These are phyloP conservation scores for Talaromyces verruculosus DNA, from an alignment of 2,329 filamentous ascomycete species.

Conservation along the genomic window DNA sequence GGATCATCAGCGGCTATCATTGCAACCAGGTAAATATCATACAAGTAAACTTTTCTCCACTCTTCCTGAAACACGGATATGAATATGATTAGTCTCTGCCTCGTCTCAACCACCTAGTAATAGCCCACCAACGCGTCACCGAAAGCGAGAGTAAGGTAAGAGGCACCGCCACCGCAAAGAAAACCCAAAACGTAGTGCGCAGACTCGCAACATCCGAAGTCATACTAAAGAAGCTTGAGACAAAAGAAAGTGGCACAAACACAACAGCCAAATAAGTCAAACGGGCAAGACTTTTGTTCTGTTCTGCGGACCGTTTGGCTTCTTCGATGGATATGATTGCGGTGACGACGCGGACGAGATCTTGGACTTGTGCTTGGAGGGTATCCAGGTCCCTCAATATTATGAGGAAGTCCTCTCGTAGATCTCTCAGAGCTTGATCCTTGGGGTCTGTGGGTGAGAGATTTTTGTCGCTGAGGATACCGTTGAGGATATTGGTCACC, in stretches of 20 bases:
- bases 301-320: slow-evolving; percentile 12
- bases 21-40: not conserved
- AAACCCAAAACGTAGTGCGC: slow-evolving; percentile 12
- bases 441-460: not conserved
- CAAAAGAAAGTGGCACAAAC: slow-evolving; percentile 12
- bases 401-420: not conserved
- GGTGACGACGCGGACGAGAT: slow-evolving; percentile 9
- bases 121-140: slow-evolving; percentile 8
- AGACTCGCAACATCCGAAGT: slow-evolving; percentile 10
- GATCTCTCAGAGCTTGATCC: not conserved
- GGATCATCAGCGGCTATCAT: not conserved
- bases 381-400: slow-evolving; percentile 6
- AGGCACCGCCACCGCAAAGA: slow-evolving; percentile 9
- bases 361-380: slow-evolving; percentile 10
- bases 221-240: slow-evolving; percentile 18
- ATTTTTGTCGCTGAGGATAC: slow-evolving; percentile 2
- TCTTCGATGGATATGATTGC: slow-evolving; percentile 15
- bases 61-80: too few relatives aligned
- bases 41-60: not conserved
- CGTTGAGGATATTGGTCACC: slow-evolving; percentile 2
- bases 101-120: not conserved
- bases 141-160: slow-evolving; percentile 1
- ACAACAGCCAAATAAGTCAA: slow-evolving; percentile 13
- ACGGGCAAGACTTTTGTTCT: slow-evolving; percentile 14
- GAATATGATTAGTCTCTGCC: not conserved